These are phyloP conservation scores for Pythium angustatum DNA, from an alignment of 352 stramenopile genomes.

Conservation along the genomic window DNA sequence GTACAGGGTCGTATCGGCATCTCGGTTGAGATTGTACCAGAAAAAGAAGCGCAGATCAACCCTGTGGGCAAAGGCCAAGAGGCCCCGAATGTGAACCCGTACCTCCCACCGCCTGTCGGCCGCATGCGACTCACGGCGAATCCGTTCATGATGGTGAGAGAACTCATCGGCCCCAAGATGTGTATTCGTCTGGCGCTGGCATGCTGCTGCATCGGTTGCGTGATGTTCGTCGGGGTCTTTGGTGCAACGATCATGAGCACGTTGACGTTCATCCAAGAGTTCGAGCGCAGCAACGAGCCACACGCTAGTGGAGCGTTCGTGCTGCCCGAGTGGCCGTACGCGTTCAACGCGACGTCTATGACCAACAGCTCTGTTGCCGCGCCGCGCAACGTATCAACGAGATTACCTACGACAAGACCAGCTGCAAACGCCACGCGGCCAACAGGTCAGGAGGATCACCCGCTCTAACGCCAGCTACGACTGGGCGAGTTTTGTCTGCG, in stretches of 20 bases:
- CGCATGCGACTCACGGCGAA: constrained; percentile 83
- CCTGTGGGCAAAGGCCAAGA: constrained; percentile 78
- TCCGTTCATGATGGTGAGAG: constrained; percentile 77
- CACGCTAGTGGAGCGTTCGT: neutral
- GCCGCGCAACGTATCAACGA: no score
- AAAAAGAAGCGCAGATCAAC: constrained; percentile 73
- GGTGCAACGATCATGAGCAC: constrained; percentile 80
- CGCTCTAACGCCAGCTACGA: no score
- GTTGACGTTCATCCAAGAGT: constrained; percentile 61
- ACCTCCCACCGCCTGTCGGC: constrained; percentile 85
- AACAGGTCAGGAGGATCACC: no score
- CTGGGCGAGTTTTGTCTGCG: no score
- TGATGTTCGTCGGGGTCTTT: constrained; percentile 66
- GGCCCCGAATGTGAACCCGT: constrained; percentile 90
- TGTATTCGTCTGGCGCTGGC: constrained; percentile 50
- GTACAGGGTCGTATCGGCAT: constrained; percentile 54
- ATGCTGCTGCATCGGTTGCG: constrained; percentile 59
- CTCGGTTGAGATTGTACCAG: constrained; percentile 81
- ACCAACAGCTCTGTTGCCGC: neutral
- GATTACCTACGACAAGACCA: no score
- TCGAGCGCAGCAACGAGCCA: constrained; percentile 10
- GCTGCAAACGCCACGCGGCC: no score
- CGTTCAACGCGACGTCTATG: neutral
- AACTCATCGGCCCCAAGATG: constrained; percentile 66
- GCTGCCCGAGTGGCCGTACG: constrained; percentile 23